Evolutionary conservation across 2,329 filamentous ascomycete species (phyloP), one percentile per base, ranked within the genome.

Genomic region (Aspergillus sp.): DNA sequence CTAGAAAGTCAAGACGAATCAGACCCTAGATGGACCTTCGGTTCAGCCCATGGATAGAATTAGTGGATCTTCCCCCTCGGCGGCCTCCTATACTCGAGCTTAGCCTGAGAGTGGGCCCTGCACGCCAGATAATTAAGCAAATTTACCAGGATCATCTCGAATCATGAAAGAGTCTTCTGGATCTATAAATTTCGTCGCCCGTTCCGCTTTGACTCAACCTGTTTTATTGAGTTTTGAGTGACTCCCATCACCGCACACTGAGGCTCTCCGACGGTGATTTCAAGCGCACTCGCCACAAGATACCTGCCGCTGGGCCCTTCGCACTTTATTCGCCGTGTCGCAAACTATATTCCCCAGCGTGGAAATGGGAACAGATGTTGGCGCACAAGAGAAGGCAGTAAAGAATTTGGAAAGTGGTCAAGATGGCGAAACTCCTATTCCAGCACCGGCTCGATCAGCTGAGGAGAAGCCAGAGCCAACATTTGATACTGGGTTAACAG

Each of bases 401-500:
- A 34, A 47, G 38, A 50, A 53, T 5, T 20, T 45, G 22, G 24
- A 41, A 42, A 45, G 55, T 50, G 58, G 65, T 55, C 60, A 64
- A n/a, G 57, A 63, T 44, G 48, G 17, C 34, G 53, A 61, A 15
- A 50, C 57, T 17, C 42, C 48, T 8, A 15, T 51, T 49, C 49
- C 59, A 45, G 9, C 48, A 5, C 42, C 48, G 15, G 44, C 24
- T 30, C 38, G 39, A 32, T 48, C 62, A 0, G 30, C 48, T 5
- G 65, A 64, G 26, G 65, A 68, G 48, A 61, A 66, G 38, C 38
- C 62, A 44, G 69, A 72, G 53, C 62, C 62, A 4, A 66, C 55
- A 1, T 74, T 66, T 36, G 73, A 75, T 59, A 69, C 67, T 5
- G 78, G 78, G 3, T 24, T 74, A 13, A 59, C 59, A 15, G 71